These are phyloP conservation scores for Lupinus albus DNA, from an alignment of 306 rosid genomes.

Conservation along the genomic window DNA sequence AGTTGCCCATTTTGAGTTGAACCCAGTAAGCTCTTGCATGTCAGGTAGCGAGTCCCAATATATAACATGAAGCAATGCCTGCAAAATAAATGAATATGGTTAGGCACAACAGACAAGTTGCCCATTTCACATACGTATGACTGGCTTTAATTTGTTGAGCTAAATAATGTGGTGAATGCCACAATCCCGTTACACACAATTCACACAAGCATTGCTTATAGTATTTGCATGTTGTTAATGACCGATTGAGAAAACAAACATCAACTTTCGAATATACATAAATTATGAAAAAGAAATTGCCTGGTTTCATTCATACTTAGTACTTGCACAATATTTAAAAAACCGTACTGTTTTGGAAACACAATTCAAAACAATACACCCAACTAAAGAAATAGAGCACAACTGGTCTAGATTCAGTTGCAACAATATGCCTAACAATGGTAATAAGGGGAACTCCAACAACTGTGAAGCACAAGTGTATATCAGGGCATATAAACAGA, in stretches of 20 bases:
- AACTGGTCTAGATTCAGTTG: not conserved
- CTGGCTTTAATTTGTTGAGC: slow-evolving; percentile 32
- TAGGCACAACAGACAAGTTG: slow-evolving; percentile 36
- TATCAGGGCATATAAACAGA: not conserved
- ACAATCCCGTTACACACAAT: slow-evolving; percentile 34
- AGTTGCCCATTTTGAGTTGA: slow-evolving; percentile 65
- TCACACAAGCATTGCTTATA: not conserved
- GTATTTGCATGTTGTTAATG: not conserved
- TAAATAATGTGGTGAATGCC: slow-evolving; percentile 1
- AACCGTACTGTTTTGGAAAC: not conserved
- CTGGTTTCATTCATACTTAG: not conserved
- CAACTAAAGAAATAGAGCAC: not conserved
- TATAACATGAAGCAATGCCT: slow-evolving; percentile 79
- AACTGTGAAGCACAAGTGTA: slow-evolving; percentile 15
- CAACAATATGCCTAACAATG: slow-evolving; percentile 13
- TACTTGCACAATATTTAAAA: not conserved
- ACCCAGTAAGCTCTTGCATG: slow-evolving; percentile 73
- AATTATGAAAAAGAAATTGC: not conserved
- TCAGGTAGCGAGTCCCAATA: slow-evolving; percentile 84
- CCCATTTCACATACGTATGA: slow-evolving; percentile 34
- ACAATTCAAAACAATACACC: slow-evolving; percentile 4
- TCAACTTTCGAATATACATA: not conserved
- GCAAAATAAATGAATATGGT: slow-evolving; percentile 37
- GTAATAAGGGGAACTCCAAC: not conserved
- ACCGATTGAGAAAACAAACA: slow-evolving; percentile 5